Percentiles rank a stretch among this genome's conserved stretches.
These are phyloP conservation scores for Leccinum uliginosum DNA, from an alignment of 768 basidiomycete species.

Conservation along the genomic window DNA sequence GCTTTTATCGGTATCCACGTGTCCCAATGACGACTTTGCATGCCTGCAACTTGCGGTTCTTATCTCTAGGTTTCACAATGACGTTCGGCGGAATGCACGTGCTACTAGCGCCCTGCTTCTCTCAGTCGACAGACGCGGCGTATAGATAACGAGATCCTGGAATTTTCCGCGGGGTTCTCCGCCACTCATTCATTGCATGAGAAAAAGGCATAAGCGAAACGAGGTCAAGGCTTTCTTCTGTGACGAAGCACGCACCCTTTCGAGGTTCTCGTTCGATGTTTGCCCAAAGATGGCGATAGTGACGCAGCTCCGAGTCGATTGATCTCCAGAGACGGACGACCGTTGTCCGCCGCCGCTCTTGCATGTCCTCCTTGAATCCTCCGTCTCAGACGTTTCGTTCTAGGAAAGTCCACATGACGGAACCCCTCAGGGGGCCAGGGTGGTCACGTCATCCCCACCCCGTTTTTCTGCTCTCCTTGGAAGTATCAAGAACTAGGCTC, in stretches of 20 bases:
- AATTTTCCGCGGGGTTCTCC: conserved; percentile 13
- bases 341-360: not conserved
- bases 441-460: conserved; percentile 3
- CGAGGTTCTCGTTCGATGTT: not conserved
- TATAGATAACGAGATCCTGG: conserved; percentile 5
- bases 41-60: conserved; percentile 3
- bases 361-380: not conserved
- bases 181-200: not conserved
- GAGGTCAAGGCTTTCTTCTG: not conserved
- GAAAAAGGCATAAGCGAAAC: conserved; percentile 3
- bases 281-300: not conserved
- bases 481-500: not conserved
- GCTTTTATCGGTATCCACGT: conserved; percentile 15
- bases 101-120: not conserved
- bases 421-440: not conserved
- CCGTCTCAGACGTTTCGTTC: not conserved
- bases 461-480: not conserved
- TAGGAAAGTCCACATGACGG: not conserved
- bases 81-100: not conserved
- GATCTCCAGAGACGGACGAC: not conserved
- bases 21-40: conserved; percentile 9
- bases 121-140: not conserved
- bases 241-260: not conserved
- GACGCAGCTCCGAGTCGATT: not conserved
- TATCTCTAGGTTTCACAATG: not conserved